Base-by-base conservation (phyloP, 2,329 filamentous ascomycete species). In the Curvularia eragrostidis region DNA sequence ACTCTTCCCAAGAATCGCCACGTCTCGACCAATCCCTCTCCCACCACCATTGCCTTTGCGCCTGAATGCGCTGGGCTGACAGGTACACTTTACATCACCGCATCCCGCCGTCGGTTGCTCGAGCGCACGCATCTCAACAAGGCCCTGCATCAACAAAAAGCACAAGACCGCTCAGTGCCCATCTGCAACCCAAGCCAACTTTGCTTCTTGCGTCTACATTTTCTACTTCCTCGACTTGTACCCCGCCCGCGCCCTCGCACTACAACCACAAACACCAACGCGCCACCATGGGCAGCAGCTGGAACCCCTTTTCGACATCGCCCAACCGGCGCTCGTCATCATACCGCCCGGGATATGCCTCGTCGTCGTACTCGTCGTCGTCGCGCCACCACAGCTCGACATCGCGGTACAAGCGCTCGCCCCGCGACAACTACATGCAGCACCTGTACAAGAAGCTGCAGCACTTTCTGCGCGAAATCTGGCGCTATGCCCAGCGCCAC, bases 381-480 rank as follows among this genome's bases (percentile, higher is more conserved):
- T 54, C 50, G 30, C 67, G 64, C 30, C 73, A 76, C 68, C 71
- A 74, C 24, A 86, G 85, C 41, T 89, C 83, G 7, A 86, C 84
- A 10, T 87, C 90, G 73, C 93, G 93, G 79, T 91, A 91, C 73
- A 90, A 91, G 71, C 90, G 91, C 18, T 80, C 83, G 3, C 91
- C 94, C 2, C 90, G 94, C 65, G 84, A 87, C 59, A 89, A 88
- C 71, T 97, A 96, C 80, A 79, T 97, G 62, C 81, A 87, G 54
- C 87, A 89, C 66, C 83, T 92, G 46, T 84, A 91, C 75, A 85
- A 86, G 76, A 89, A 91, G 70, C 85, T 97, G 59, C 89, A 89
- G 73, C 87, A 89, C 42, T 85, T 97, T 61, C 80, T 97, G 56
- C 89, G 90, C 70, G 89, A 96, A 74, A 87, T 97, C 83, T 89